These are phyloP conservation scores for Platanus orientalis DNA, from an alignment of 164 flowering plant genomes.

Conservation along the genomic window DNA sequence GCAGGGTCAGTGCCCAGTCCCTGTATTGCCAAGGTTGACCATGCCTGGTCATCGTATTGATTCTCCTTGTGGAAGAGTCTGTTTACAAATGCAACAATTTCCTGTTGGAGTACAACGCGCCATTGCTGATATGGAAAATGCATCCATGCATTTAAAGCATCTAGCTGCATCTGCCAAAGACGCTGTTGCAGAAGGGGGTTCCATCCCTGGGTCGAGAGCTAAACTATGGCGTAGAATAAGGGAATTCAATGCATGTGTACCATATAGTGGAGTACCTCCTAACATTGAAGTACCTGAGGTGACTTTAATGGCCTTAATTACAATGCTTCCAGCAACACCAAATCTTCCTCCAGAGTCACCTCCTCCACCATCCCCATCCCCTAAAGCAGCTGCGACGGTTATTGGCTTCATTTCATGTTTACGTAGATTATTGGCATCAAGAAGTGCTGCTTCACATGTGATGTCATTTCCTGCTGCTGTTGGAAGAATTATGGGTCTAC, in stretches of 20 bases:
- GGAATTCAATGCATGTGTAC: conserved; percentile 94
- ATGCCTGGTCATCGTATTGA: conserved; percentile 99
- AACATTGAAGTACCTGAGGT: conserved; percentile 92
- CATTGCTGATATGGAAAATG: conserved; percentile 59
- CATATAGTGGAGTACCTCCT: conserved; percentile 83
- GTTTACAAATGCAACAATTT: conserved; percentile 33
- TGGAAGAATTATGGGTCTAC: conserved; percentile 93
- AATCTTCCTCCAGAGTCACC: conserved; percentile 90
- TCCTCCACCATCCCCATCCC: conserved; percentile 96
- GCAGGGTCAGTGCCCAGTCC: conserved; percentile 86
- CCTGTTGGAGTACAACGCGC: conserved; percentile 39
- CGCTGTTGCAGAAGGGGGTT: conserved; percentile 94
- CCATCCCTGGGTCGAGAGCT: conserved; percentile 97
- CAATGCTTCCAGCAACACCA: conserved; percentile 95
- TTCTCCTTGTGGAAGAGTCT: conserved; percentile 94
- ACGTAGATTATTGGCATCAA: conserved; percentile 79
- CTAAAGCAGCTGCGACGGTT: conserved; percentile 97
- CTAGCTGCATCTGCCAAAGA: conserved; percentile 94
- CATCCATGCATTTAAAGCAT: conserved; percentile 90
- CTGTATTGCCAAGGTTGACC: conserved; percentile 84
- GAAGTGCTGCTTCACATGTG: conserved; percentile 92
- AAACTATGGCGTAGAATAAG: conserved; percentile 96
- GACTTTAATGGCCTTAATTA: conserved; percentile 91
- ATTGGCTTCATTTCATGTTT: conserved; percentile 89
- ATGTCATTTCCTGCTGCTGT: conserved; percentile 99